Conservation (phyloP, 1,139 yeast genomes). For the Hanseniaspora gamundiae region DNA sequence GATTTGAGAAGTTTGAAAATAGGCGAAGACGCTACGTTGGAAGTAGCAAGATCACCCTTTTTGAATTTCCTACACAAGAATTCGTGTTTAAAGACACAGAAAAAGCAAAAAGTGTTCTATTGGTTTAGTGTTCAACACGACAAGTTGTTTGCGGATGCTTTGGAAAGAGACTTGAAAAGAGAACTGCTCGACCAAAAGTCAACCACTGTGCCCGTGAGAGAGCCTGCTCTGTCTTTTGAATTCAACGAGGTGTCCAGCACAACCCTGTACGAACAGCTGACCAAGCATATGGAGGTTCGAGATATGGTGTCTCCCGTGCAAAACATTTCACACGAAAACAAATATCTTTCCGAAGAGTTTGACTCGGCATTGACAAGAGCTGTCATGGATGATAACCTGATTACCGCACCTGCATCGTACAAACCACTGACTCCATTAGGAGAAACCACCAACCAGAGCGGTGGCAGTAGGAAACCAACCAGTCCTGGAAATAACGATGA, state of each 20-base stretch:
- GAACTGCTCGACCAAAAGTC: constrained; percentile 45
- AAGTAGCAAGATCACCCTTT: constrained; percentile 78
- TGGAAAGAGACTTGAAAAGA: constrained; percentile 83
- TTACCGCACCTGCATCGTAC: not conserved
- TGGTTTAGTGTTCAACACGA: constrained; percentile 98
- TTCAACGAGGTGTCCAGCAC: constrained; percentile 21
- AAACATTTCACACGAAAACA: not conserved
- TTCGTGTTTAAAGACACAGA: constrained; percentile 84
- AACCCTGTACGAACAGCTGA: constrained; percentile 19
- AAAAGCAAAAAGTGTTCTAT: constrained; percentile 91
- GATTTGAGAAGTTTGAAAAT: constrained; percentile 80
- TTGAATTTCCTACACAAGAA: constrained; percentile 76
- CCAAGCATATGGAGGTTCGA: constrained; percentile 13
- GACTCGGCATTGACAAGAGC: not conserved
- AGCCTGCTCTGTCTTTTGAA: constrained; percentile 52
- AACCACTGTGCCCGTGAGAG: constrained; percentile 47
- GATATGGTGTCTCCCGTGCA: constrained; percentile 9
- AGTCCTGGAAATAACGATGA: not conserved
- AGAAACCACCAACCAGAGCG: no score
- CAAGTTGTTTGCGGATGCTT: constrained; percentile 81
- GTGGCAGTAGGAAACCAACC: no score
- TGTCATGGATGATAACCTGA: not conserved
- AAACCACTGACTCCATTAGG: no score
- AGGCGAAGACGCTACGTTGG: constrained; percentile 80
- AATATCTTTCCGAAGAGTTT: not conserved